Evolutionary conservation across 2,329 filamentous ascomycete genomes (phyloP).

Genomic region (Mycocentrospora acerina): DNA sequence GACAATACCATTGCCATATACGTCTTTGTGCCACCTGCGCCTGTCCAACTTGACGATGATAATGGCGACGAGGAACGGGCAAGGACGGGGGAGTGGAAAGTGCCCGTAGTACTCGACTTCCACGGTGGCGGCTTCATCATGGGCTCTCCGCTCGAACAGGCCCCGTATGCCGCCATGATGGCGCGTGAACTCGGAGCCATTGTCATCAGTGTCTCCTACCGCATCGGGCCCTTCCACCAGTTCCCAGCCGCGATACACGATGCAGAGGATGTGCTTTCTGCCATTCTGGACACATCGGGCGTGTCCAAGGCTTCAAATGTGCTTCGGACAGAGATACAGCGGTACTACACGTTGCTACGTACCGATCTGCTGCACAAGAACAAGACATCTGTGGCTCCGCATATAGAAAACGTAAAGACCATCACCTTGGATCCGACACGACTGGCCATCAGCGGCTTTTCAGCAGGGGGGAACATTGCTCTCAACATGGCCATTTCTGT

Average conservation of each 20-base stretch:
- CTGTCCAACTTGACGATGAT: constrained; percentile 24
- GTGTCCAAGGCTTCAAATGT: constrained; percentile 34
- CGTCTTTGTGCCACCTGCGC: constrained; percentile 44
- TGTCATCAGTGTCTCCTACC: constrained; percentile 52
- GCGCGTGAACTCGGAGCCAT: constrained; percentile 45
- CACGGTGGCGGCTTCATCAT: constrained; percentile 49
- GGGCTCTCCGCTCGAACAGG: constrained; percentile 47
- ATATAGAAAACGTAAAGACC: constrained; percentile 20
- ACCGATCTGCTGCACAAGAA: constrained; percentile 21
- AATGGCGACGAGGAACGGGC: constrained; percentile 18
- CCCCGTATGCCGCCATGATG: constrained; percentile 51
- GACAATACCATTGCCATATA: constrained; percentile 43
- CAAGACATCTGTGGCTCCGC: constrained; percentile 5
- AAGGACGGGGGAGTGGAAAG: constrained; percentile 33
- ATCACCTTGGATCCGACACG: constrained; percentile 43
- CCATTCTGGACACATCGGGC: constrained; percentile 43
- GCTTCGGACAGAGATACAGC: constrained; percentile 38
- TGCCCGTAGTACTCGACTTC: constrained; percentile 47
- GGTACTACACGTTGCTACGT: constrained; percentile 33
- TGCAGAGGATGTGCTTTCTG: constrained; percentile 49
- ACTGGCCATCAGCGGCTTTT: constrained; percentile 49
- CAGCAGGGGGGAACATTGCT: constrained; percentile 51
- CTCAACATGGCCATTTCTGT: constrained; percentile 45
- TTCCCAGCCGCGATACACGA: constrained; percentile 53
- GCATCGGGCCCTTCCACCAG: constrained; percentile 50